A percentile compares a stretch with the other conserved stretches of the same genome.
phyloP scores from a whole-genome alignment of 192 early-diverging fungal genomes.

The Coemansia sp. region DNA sequence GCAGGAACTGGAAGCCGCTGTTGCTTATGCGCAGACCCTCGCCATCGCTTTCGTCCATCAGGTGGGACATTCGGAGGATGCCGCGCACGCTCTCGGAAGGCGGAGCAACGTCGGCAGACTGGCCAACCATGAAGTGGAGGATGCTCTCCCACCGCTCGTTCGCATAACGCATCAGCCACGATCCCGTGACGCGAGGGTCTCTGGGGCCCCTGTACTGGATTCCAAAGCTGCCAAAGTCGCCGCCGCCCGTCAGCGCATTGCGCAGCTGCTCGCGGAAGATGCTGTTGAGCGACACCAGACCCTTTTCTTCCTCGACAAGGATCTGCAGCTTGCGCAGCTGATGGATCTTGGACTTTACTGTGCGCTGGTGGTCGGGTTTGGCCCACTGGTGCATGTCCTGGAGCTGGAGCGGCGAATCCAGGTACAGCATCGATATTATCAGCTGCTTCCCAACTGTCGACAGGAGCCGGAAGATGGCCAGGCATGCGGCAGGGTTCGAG shows the following conservation, averaged over 20 bases:
- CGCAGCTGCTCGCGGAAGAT: conserved; percentile 68
- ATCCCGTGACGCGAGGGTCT: conserved; percentile 66
- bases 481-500: conserved; percentile 87
- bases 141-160: conserved; percentile 87
- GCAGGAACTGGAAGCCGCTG: conserved; percentile 95
- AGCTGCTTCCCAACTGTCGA: conserved; percentile 85
- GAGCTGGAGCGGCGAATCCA: conserved; percentile 60
- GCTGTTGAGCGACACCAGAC: conserved; percentile 60
- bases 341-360: conserved; percentile 64
- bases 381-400: conserved; percentile 70
- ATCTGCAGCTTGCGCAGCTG: conserved; percentile 74
- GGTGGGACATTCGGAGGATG: conserved; percentile 70
- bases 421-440: conserved; percentile 85
- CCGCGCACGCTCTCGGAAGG: conserved; percentile 70
- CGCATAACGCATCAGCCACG: conserved; percentile 78
- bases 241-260: conserved; percentile 75
- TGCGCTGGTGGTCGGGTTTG: conserved; percentile 38
- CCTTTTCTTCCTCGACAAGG: conserved; percentile 56
- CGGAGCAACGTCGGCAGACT: conserved; percentile 57
- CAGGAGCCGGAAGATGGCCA: conserved; percentile 87
- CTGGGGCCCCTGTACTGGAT: conserved; percentile 59
- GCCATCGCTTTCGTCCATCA: conserved; percentile 60
- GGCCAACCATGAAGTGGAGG: conserved; percentile 93
- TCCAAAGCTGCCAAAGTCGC: conserved; percentile 88
- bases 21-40: conserved; percentile 75